A percentile compares a stretch with the other conserved stretches of the same genome.
These are phyloP conservation scores for Amanita muscaria DNA, from an alignment of 768 basidiomycete genomes.

Conservation along the genomic window DNA sequence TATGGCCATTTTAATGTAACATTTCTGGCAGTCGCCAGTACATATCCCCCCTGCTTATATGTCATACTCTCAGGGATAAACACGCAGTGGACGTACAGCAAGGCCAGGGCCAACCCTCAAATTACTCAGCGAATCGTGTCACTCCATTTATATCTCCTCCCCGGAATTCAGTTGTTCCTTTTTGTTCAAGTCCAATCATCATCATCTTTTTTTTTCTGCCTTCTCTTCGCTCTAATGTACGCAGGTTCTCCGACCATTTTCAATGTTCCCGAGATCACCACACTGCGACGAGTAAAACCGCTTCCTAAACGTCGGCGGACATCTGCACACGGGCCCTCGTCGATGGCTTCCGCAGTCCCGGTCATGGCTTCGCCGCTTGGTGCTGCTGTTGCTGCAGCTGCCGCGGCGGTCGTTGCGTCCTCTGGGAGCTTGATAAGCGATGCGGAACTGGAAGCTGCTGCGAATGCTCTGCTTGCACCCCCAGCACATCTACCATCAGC, in stretches of 20 bases:
- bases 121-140: too few relatives aligned
- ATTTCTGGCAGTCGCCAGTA: too few relatives aligned
- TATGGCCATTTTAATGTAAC: too few relatives aligned
- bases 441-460: constrained; percentile 5
- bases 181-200: too few relatives aligned
- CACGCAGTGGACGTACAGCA: too few relatives aligned
- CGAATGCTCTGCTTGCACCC: constrained; percentile 4
- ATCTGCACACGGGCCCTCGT: background rate
- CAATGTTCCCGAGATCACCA: constrained; percentile 56
- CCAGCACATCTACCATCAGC: background rate
- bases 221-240: constrained; percentile 30
- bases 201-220: too few relatives aligned
- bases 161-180: too few relatives aligned
- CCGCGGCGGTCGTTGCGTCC: constrained; percentile 5
- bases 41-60: too few relatives aligned
- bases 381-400: constrained; percentile 6
- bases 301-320: constrained; percentile 70
- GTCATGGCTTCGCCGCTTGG: constrained; percentile 7
- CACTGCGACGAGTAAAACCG: constrained; percentile 63
- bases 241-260: constrained; percentile 49
- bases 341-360: background rate
- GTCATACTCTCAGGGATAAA: too few relatives aligned
- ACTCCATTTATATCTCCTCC: too few relatives aligned
- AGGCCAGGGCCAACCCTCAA: too few relatives aligned
- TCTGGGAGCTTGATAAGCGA: constrained; percentile 3